phyloP scores from a whole-genome alignment of 176 grass and related monocot genomes.

The Puccinellia tenuiflora region DNA sequence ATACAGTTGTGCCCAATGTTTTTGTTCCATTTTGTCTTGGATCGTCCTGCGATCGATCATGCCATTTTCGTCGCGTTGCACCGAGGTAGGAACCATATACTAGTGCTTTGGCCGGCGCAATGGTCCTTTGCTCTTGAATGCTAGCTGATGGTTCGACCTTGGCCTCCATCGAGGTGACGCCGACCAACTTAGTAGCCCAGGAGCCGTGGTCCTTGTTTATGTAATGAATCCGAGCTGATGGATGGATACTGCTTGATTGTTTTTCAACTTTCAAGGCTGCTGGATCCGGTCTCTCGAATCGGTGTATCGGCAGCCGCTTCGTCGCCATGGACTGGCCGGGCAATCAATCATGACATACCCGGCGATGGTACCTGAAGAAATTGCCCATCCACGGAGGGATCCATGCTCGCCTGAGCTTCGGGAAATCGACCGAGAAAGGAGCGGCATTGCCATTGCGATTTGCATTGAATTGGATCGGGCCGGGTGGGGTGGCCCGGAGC shows the following conservation, averaged over 20 bases:
- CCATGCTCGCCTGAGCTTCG: neutral
- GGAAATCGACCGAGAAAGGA: neutral
- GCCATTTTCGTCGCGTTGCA: neutral
- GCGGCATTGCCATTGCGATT: neutral
- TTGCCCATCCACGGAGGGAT: neutral
- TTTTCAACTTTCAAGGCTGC: neutral
- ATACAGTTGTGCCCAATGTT: neutral
- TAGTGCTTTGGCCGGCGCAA: neutral
- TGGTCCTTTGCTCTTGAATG: neutral
- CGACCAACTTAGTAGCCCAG: too few relatives aligned
- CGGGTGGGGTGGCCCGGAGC: too few relatives aligned
- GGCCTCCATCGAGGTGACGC: neutral
- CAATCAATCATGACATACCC: neutral
- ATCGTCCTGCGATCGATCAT: constrained; percentile 19
- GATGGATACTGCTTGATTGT: neutral
- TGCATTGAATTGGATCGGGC: constrained; percentile 15
- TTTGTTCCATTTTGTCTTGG: neutral
- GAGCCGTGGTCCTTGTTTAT: neutral
- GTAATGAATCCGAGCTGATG: neutral
- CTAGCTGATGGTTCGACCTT: neutral
- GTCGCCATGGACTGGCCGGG: neutral
- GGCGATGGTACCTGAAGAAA: neutral
- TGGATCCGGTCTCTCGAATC: neutral
- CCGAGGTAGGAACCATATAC: neutral
- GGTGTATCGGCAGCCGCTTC: neutral